Base-by-base conservation (phyloP, 2,329 filamentous ascomycete species). In the Colletotrichum sp. region DNA sequence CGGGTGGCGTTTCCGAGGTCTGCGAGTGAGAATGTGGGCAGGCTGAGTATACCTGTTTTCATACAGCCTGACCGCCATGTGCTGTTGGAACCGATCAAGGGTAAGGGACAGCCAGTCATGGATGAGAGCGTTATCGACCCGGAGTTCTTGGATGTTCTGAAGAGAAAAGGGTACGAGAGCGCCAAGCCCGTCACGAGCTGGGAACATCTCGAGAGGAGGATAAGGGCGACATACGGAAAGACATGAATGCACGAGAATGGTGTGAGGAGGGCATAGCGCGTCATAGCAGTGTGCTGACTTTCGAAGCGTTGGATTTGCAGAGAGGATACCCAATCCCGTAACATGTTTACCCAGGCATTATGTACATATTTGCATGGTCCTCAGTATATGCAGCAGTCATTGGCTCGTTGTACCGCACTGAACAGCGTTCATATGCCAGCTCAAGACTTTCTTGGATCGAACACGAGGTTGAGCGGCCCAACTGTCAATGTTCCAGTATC, bases 1-100 rank as follows among this genome's bases (percentile, higher is more conserved):
- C 89, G 96, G 7, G 97, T 98, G 28, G 92, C 96, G 0, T 97
- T 98, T 77, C 85, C 88, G 14, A 26, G 76, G 21, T 69, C 64
- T 2, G 71, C 67, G 8, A 64, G 69, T 3, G 76, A 77, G 68
- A 77, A 77, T 16, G 76, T 77, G 1, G 74, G 67, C 2, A 32
- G 76, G 55, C n/a, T 77, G 56, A 77, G 76, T 2, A 77, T 77
- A 38, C 76, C 76, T 3, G 68, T 77, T 1, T 77, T 77, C 55
- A 72, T 77, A 14, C 76, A 77, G 68, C 76, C 76, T 4, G 76
- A 77, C 18, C 67, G 71, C 4, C 61, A 76, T 10, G 74, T 77
- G 14, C 16, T 77, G 18, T 12, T 77, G 26, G 76, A 69, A 14
- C 76, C 76, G 4, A 66, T 77, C 36, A 32, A 14, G 12, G 36